Evolutionary conservation across 768 basidiomycete species (phyloP), one percentile per base, ranked within the genome.

Genomic region (Pleurotus djamor): DNA sequence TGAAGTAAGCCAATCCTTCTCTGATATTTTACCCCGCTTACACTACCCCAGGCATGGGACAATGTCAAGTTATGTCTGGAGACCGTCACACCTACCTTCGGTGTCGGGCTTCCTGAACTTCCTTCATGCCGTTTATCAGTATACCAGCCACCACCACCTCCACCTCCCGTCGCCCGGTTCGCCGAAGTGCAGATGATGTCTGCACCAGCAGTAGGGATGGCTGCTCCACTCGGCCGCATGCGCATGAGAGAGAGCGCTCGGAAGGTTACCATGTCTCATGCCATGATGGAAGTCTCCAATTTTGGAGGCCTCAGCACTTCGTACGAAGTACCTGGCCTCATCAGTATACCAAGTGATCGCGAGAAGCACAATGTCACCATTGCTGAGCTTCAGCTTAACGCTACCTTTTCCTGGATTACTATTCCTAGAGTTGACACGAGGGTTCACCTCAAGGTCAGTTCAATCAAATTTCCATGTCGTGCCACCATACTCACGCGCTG

Each of bases 401-500:
- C 75, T 5, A 61, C 63, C 9, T 70, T 78, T 64, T 67, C 69
- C 1, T 77, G 77, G 76, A 60, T 76, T 1, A 62, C 68, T 2
- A 67, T 76, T 17, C 77, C 78, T 0, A 74, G 71, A 59, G 58
- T 65, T 28, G 75, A 77, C 58, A 61, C 70, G 1, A 73, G 64
- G 59, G 65, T 69, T 10, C 64, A 64, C 61, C 28, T 68, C 5
- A 66, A 57, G 71, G n/a, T n/a, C n/a, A n/a, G n/a, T n/a, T n/a
- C n/a, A n/a, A n/a, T n/a, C n/a, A n/a, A n/a, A n/a, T n/a, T n/a
- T n/a, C n/a, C n/a, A n/a, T n/a, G n/a, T n/a, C n/a, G n/a, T n/a
- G n/a, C n/a, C n/a, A n/a, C n/a, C n/a, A n/a, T n/a, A n/a, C n/a
- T n/a, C 9, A 41, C 38, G 2, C 9, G n/a, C 38, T 4, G 1